Percentiles rank a stretch among this genome's conserved stretches.
Evolutionary conservation across 164 flowering plant species (phyloP).

Genomic region (Aristolochia contorta): DNA sequence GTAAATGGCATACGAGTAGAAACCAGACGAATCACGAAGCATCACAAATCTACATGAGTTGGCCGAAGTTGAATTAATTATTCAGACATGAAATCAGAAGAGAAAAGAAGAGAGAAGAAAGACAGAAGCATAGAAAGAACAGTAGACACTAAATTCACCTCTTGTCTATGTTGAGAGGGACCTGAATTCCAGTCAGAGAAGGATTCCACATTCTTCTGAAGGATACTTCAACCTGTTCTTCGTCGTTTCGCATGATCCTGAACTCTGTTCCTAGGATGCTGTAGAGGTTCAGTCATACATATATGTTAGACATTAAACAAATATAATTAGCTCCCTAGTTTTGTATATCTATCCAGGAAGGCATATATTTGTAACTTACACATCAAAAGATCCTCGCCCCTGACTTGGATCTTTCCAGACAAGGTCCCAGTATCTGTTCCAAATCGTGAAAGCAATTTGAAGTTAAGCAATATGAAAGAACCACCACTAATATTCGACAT

Average conservation of each 20-base stretch:
- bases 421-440: slow-evolving; percentile 33
- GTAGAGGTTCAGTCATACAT: neutral
- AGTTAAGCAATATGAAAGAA: too few species aligned
- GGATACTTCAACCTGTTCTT: slow-evolving; percentile 74
- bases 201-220: slow-evolving; percentile 70
- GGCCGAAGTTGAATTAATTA: neutral
- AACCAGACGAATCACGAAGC: slow-evolving; percentile 74
- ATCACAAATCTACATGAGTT: slow-evolving; percentile 45
- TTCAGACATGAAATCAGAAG: too few species aligned
- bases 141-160: slow-evolving; percentile 29
- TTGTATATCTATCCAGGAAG: too few species aligned
- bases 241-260: slow-evolving; percentile 44
- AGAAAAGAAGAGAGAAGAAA: neutral
- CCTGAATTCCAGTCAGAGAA: slow-evolving; percentile 41
- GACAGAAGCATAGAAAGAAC: neutral
- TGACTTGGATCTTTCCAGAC: slow-evolving; percentile 22
- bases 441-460: too few species aligned
- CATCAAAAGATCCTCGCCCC: slow-evolving; percentile 16
- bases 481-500: too few species aligned
- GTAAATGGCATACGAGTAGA: slow-evolving; percentile 74
- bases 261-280: slow-evolving; percentile 65
- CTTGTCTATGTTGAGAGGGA: slow-evolving; percentile 75
- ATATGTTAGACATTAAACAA: neutral
- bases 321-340: too few species aligned
- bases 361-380: slow-evolving; percentile 1